Base-by-base conservation (phyloP, 164 flowering plant species). In the Chloranthus sessilifolius region DNA sequence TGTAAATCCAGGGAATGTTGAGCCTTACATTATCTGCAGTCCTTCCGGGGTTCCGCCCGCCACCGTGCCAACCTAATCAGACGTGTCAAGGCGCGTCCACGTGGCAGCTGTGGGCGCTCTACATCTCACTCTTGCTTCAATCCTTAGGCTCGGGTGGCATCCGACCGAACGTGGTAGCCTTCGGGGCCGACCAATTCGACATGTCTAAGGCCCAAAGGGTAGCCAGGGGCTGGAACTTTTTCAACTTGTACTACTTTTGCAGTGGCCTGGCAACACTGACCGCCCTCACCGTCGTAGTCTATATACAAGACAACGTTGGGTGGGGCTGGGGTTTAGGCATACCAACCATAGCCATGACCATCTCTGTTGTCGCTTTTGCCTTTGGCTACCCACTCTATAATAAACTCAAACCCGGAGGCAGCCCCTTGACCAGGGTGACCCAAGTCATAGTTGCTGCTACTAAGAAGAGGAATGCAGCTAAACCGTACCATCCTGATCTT, bases 311-410 rank as follows among this genome's bases (percentile, higher is more conserved):
- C 44, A 69, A 81, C 31, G 78, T 81, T 17, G 78, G 85, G 0
- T 83, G 91, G 91, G 84, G 79, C n/a, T 79, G 78, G 87, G 91
- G 87, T 3, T 74, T 83, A n/a, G 81, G 85, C 2, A 41, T 83
- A 10, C 91, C 85, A 0, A 70, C 91, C 43, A 65, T 72, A 1
- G 75, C 68, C 56, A 76, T 81, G 87, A 75, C 61, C 1, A 3
- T 83, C 1, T 78, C 87, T 2, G 15, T 79, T n/a, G 31, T 81
- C 19, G 74, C 56, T 3, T 80, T 83, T 48, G 55, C 77, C 2
- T 0, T 73, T 0, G 91, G 87, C 0, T 65, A 74, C 12, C 70
- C 72, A 0, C 71, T 81, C 38, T 83, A 81, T 37, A 37, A 38
- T 29, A 71, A 43, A 17, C 14, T 72, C 10, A 67, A 79, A 43